Percentiles rank a stretch among this genome's conserved stretches.
phyloP scores from a whole-genome alignment of 306 rosid species.

The Acacia melanoxylon region DNA sequence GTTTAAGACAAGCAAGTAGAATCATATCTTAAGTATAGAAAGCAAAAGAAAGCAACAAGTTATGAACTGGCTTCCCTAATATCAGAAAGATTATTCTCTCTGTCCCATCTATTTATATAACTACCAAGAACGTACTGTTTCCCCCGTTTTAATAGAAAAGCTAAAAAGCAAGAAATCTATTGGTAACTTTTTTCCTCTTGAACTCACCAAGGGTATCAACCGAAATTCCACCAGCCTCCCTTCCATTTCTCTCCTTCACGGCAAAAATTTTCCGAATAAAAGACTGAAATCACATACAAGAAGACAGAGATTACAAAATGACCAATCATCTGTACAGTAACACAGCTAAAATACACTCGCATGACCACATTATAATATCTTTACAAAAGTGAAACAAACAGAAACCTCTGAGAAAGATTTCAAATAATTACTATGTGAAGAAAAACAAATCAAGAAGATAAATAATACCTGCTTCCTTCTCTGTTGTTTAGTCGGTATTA shows the following conservation, averaged over 20 bases:
- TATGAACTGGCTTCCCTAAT: slow-evolving; percentile 18
- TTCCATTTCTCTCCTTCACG: slow-evolving; percentile 60
- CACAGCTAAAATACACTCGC: not conserved
- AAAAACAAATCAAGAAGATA: not conserved
- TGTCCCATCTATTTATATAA: slow-evolving; percentile 9
- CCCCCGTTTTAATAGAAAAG: slow-evolving; percentile 5
- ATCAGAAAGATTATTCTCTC: slow-evolving; percentile 22
- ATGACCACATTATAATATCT: slow-evolving; percentile 3
- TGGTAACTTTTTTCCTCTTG: slow-evolving; percentile 22
- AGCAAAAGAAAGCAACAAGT: slow-evolving; percentile 26
- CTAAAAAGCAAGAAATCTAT: not conserved
- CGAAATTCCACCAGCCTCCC: slow-evolving; percentile 33
- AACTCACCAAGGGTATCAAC: slow-evolving; percentile 74
- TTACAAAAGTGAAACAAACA: not conserved
- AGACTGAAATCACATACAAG: slow-evolving; percentile 60
- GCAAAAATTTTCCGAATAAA: slow-evolving; percentile 65
- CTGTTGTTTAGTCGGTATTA: slow-evolving; percentile 33
- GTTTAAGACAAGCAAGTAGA: slow-evolving; percentile 35
- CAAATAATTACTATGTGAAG: slow-evolving; percentile 1
- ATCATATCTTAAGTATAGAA: slow-evolving; percentile 17
- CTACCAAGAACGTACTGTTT: slow-evolving; percentile 26
- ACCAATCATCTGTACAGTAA: slow-evolving; percentile 9
- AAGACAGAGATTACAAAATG: not conserved
- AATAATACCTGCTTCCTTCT: slow-evolving; percentile 42
- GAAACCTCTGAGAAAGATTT: not conserved